These are phyloP conservation scores for Macrotyloma uniflorum DNA, from an alignment of 306 rosid genomes.

Conservation along the genomic window DNA sequence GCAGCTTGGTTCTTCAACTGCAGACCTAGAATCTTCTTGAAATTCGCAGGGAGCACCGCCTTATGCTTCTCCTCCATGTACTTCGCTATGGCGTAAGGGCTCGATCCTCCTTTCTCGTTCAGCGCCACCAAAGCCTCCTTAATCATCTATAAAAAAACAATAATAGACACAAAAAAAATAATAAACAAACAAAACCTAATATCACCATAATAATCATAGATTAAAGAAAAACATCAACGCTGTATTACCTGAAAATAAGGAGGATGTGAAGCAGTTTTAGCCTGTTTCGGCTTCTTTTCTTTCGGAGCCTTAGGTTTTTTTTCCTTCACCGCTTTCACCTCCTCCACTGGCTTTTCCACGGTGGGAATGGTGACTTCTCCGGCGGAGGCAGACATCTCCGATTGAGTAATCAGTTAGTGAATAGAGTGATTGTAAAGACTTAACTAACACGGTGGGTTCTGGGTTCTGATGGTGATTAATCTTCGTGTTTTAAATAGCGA, in stretches of 20 bases:
- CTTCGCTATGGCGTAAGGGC: constrained; percentile 89
- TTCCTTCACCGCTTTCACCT: constrained; percentile 50
- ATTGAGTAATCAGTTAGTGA: background rate
- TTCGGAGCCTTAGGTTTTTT: constrained; percentile 53
- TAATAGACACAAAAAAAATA: background rate
- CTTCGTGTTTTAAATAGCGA: constrained; percentile 37
- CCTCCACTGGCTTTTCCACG: constrained; percentile 42
- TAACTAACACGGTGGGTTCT: background rate
- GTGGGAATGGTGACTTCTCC: constrained; percentile 44
- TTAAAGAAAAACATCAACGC: background rate
- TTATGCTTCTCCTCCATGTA: constrained; percentile 88
- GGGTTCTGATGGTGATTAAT: background rate
- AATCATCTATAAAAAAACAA: constrained; percentile 66
- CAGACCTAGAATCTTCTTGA: constrained; percentile 71
- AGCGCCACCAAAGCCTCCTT: constrained; percentile 74
- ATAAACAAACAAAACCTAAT: background rate
- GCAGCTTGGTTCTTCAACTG: constrained; percentile 77
- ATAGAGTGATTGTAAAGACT: background rate
- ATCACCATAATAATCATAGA: background rate
- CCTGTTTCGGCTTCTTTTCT: constrained; percentile 61
- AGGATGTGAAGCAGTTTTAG: constrained; percentile 74
- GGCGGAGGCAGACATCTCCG: constrained; percentile 52
- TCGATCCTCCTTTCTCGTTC: constrained; percentile 80
- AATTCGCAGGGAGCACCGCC: constrained; percentile 69
- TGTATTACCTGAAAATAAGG: constrained; percentile 76